Conservation (phyloP, 2,329 filamentous ascomycete species). For the Botrytis deweyae region DNA sequence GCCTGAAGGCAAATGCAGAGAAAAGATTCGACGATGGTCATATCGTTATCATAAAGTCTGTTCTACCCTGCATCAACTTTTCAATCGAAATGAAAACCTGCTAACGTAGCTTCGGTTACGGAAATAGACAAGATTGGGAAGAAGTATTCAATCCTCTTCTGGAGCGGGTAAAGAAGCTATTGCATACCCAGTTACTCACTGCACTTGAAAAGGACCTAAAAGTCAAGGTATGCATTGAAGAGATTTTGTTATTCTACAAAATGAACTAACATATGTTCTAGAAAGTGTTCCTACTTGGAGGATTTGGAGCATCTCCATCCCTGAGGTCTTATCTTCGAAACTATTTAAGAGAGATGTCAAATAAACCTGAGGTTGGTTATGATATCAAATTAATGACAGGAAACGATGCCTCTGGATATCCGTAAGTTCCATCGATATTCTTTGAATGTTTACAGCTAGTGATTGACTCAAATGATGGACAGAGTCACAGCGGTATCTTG, state of each 20-base stretch:
- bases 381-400: constrained; percentile 9
- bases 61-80: not conserved
- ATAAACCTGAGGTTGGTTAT: not conserved
- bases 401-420: not conserved
- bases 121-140: constrained; percentile 26
- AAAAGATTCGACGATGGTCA: constrained; percentile 14
- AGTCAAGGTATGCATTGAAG: constrained; percentile 13
- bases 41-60: constrained; percentile 6
- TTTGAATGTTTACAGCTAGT: not conserved
- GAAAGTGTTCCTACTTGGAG: constrained; percentile 32
- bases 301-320: constrained; percentile 31
- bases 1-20: not conserved
- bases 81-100: not conserved
- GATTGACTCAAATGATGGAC: not conserved
- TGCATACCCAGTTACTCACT: constrained; percentile 22
- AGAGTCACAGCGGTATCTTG: constrained; percentile 28
- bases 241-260: not conserved
- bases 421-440: not conserved
- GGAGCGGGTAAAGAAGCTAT: constrained; percentile 18
- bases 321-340: constrained; percentile 16
- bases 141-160: constrained; percentile 27
- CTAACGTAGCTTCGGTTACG: not conserved
- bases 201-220: constrained; percentile 16
- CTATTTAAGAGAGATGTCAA: constrained; percentile 20
- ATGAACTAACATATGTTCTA: not conserved